Evolutionary conservation across 208 protist species (phyloP), one percentile per base, ranked within the genome.

Genomic region (Wallacemonas sp.): DNA sequence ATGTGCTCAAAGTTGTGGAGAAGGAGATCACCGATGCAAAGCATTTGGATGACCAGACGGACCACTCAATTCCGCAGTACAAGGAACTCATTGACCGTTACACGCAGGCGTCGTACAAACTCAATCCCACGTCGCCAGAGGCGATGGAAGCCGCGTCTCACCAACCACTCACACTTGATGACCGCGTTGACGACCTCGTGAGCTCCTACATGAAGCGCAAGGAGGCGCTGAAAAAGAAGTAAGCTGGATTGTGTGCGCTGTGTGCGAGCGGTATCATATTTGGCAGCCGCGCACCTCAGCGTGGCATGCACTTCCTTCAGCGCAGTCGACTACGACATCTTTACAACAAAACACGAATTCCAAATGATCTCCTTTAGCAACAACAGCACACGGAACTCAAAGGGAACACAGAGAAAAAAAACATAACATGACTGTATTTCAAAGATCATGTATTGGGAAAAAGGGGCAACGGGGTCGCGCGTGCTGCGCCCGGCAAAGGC

Each of bases 31-130:
- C 26, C 24, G 84, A 91, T 63, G 81, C 84, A n/a, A 68, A 82
- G 61, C 74, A 77, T 3, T 73, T 91, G 70, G 86, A 96, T 63
- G 76, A 86, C 62, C 69, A 84, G 67, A 74, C 77, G 24, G 59
- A 79, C 11, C 78, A 82, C 68, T 69, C 80, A 9, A 72, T 96
- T 9, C 75, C 79, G 2, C 85, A 94, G 22, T 96, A 94, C 74
- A 66, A 66, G 34, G 62, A 63, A 9, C 73, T 91, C 66, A 81
- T 72, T 21, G 69, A 83, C 19, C 58, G 77, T 9, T 75, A 94
- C n/a, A 70, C 64, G 21, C 30, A 77, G 14, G 62, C 89, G 60
- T 92, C 89, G 73, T 84, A 82, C 66, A 81, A 92, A 56, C 67
- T 96, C 45, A 62, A 79, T 56, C 75, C 82, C 21, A 58, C 33